Evolutionary conservation across 768 basidiomycete species (phyloP).

Genomic region (Tulasnella sp.): DNA sequence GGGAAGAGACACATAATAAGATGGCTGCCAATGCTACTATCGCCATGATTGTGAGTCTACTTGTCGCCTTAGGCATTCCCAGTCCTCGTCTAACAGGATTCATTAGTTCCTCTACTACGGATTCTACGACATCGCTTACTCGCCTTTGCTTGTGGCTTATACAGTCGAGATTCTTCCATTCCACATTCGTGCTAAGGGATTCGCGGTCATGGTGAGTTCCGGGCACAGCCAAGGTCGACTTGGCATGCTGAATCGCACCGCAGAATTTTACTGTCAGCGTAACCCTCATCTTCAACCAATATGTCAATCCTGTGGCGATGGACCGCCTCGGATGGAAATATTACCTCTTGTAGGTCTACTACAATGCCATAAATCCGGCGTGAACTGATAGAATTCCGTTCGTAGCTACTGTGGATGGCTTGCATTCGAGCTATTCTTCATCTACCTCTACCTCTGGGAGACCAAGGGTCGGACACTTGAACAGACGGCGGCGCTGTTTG

Average conservation of each 20-base stretch:
- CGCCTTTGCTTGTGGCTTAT: conserved; percentile 60
- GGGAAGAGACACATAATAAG: conserved; percentile 41
- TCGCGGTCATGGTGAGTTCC: conserved; percentile 66
- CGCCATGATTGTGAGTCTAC: conserved; percentile 16
- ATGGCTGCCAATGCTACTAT: conserved; percentile 45
- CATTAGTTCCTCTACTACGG: conserved; percentile 34
- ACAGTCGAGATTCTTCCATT: conserved; percentile 81
- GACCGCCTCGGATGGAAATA: conserved; percentile 52
- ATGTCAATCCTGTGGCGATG: conserved; percentile 78
- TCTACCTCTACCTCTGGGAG: conserved; percentile 53
- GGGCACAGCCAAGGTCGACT: neutral
- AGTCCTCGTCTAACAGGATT: conserved; percentile 20
- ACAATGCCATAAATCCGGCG: neutral
- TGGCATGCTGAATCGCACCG: neutral
- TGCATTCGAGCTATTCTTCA: conserved; percentile 61
- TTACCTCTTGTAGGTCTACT: conserved; percentile 29
- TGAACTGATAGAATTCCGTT: neutral
- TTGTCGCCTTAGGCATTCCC: neutral
- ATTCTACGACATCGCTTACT: conserved; percentile 70
- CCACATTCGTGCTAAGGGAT: conserved; percentile 77
- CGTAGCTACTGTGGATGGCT: conserved; percentile 62
- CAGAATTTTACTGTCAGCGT: conserved; percentile 59
- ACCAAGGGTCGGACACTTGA: conserved; percentile 71
- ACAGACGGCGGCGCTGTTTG: conserved; percentile 73
- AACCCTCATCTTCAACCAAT: conserved; percentile 76